Conservation (phyloP, 106 monocot genomes). For the Platanthera zijinensis region DNA sequence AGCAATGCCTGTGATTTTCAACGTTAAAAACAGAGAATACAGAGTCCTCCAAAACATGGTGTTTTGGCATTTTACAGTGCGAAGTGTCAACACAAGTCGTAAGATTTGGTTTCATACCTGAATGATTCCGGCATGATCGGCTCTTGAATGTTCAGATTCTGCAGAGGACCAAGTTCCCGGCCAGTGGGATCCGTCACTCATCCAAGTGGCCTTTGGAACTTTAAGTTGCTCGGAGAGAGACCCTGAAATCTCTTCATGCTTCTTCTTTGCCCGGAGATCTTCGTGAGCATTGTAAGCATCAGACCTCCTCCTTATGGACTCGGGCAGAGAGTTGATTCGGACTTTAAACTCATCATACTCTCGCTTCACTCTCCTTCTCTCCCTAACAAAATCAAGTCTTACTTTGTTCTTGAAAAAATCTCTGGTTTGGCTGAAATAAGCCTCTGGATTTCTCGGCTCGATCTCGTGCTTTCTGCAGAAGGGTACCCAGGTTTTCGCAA, state of each 20-base stretch:
- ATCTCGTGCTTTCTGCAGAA: slow-evolving; percentile 90
- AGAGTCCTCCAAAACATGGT: too few species aligned
- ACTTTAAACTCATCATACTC: slow-evolving; percentile 99
- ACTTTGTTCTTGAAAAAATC: slow-evolving; percentile 91
- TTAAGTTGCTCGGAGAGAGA: slow-evolving; percentile 16
- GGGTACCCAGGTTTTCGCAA: slow-evolving; percentile 78
- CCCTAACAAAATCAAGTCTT: slow-evolving; percentile 72
- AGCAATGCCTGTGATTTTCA: slow-evolving; percentile 62
- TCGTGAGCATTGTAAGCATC: slow-evolving; percentile 89
- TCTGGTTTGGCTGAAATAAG: slow-evolving; percentile 72
- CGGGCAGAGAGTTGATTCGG: slow-evolving; percentile 77
- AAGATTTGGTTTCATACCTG: slow-evolving; percentile 36
- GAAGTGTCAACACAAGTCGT: too few species aligned
- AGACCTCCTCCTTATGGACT: slow-evolving; percentile 69
- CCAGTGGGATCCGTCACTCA: slow-evolving; percentile 93
- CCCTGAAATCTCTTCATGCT: slow-evolving; percentile 23
- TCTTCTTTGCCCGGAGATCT: slow-evolving; percentile 53
- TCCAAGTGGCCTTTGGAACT: slow-evolving; percentile 73
- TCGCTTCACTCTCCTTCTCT: slow-evolving; percentile 88
- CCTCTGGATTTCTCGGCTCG: slow-evolving; percentile 87
- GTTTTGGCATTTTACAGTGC: too few species aligned
- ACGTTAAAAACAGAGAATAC: not conserved
- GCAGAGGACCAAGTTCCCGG: slow-evolving; percentile 74
- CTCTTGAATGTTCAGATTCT: slow-evolving; percentile 58
- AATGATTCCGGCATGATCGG: slow-evolving; percentile 91